Percentiles rank a stretch among this genome's conserved stretches.
phyloP scores from a whole-genome alignment of 345 rosid genomes.

The Sonneratia alba region DNA sequence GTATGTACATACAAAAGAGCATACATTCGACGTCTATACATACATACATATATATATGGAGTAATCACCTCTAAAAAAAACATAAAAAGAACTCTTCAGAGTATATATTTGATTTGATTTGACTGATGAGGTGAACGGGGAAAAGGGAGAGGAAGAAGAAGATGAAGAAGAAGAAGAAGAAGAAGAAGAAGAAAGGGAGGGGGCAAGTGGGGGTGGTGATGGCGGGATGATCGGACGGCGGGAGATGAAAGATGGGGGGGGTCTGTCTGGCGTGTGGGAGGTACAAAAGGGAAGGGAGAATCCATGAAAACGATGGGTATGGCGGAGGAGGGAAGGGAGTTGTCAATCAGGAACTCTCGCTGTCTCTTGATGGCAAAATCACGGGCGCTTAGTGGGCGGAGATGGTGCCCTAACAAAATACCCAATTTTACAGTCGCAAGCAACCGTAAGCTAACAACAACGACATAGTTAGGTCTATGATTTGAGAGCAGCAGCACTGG shows the following conservation, averaged over 20 bases:
- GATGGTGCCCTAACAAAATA: slow-evolving; percentile 9
- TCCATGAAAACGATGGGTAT: background rate
- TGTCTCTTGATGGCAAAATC: slow-evolving; percentile 1
- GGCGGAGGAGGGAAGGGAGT: background rate
- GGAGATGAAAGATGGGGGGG: background rate
- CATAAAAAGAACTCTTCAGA: too few species aligned
- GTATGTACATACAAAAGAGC: too few species aligned
- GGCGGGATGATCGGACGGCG: too few species aligned
- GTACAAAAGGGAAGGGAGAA: background rate
- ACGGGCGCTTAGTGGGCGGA: background rate
- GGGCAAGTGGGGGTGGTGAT: too few species aligned
- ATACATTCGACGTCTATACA: too few species aligned
- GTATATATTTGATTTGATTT: too few species aligned
- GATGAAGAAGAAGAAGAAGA: too few species aligned
- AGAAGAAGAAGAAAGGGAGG: too few species aligned
- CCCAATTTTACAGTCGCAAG: slow-evolving; percentile 8
- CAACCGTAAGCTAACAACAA: slow-evolving; percentile 1
- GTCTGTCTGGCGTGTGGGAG: background rate
- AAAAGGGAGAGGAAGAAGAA: too few species aligned
- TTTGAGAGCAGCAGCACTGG: background rate
- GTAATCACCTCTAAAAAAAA: too few species aligned
- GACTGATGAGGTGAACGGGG: too few species aligned
- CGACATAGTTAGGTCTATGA: slow-evolving; percentile 9
- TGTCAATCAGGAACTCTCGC: background rate
- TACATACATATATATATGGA: too few species aligned